phyloP scores from a whole-genome alignment of 352 stramenopile species.

The Globisporangium heterothallicum region DNA sequence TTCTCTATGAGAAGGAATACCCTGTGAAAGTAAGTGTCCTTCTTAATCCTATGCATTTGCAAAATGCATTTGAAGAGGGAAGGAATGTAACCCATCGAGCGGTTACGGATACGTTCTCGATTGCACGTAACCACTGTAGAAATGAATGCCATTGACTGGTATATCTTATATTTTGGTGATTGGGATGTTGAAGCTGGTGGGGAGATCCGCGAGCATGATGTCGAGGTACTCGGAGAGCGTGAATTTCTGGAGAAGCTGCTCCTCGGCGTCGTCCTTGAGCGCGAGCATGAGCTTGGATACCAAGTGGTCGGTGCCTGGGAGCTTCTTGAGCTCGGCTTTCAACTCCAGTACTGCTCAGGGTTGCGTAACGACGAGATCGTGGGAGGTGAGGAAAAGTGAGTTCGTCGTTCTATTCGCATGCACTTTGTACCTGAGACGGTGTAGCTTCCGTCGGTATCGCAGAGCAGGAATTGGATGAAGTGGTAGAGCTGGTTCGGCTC shows the following conservation, averaged over 20 bases:
- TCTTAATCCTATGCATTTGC: no score
- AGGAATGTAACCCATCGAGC: no score
- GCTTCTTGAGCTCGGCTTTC: slow-evolving; percentile 40
- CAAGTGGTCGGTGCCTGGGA: slow-evolving; percentile 38
- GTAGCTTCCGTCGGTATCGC: slow-evolving; percentile 84
- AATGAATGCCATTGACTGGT: no score
- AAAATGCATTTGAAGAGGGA: no score
- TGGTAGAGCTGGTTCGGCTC: slow-evolving; percentile 93
- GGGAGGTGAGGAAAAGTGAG: background rate
- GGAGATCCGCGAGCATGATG: slow-evolving; percentile 35
- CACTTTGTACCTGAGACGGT: slow-evolving; percentile 72
- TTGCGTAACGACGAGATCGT: background rate
- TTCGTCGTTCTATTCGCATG: no score
- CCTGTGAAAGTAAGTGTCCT: background rate
- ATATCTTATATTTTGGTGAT: background rate
- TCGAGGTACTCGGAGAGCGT: slow-evolving; percentile 47
- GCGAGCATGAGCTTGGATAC: slow-evolving; percentile 31
- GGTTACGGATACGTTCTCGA: no score
- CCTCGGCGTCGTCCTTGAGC: slow-evolving; percentile 29
- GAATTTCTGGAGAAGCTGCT: slow-evolving; percentile 44
- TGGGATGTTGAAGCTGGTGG: slow-evolving; percentile 18
- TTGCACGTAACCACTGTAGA: no score
- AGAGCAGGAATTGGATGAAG: slow-evolving; percentile 94
- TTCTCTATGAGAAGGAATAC: background rate
- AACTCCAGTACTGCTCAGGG: slow-evolving; percentile 31